Base-by-base conservation (phyloP, 805 yeast genomes). In the Cephaloascus fragrans region DNA sequence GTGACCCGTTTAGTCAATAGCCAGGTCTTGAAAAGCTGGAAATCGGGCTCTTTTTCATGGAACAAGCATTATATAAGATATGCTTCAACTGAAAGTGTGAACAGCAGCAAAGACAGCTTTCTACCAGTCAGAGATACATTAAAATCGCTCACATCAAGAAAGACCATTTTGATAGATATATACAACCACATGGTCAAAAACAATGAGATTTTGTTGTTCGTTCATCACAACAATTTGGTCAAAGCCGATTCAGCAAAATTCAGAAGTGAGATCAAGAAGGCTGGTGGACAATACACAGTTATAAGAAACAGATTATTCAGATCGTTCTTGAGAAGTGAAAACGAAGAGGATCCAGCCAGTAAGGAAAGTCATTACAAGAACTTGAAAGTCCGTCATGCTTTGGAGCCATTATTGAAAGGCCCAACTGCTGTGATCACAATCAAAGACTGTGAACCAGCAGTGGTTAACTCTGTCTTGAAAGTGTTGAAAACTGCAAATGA, bases 391-490 rank as follows among this genome's bases (percentile, higher is more conserved):
- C 54, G 57, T 19, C 95, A 86, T 57, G 95, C 95, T 14, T 61
- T 90, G 47, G 56, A 72, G 19, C 77, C 80, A 8, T 65, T 88
- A 39, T 70, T 93, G 42, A 64, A 64, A 43, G 97, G 97, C 6
- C 96, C 97, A 18, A 81, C 95, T 2, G 94, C 94, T 1, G 69
- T 84, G 8, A 75, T 90, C 41, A 57, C 83, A 17, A 71, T 87
- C 43, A 75, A 75, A 34, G 75, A 71, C 43, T 66, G 83, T 28
- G 81, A 87, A 46, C 96, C 97, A n/a, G 49, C 61, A 14, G 62
- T 65, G 17, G 84, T 89, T 9, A 73, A 74, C 20, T 65, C 68
- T 39, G 75, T 85, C 3, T 59, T 85, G 49, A 80, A 75, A 50
- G 55, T 77, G 20, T 54, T 88, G 37, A 80, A 77, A 47, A 56